Evolutionary conservation across 106 monocot genomes (phyloP), one percentile per base, ranked within the genome.

Genomic region (Allium fistulosum): DNA sequence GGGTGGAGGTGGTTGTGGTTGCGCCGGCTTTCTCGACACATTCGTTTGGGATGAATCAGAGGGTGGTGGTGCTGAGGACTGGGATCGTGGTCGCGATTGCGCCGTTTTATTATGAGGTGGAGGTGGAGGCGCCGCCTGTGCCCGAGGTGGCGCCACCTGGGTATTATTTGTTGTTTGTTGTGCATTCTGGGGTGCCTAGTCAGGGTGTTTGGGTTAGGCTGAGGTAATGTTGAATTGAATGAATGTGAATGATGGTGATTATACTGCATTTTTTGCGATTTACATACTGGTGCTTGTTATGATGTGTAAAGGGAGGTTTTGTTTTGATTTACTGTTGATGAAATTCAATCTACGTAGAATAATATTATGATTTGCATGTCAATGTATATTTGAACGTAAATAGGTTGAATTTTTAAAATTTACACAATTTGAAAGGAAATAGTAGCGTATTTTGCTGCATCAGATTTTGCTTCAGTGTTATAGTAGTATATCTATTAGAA

Each of bases 151-250:
- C 90, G 58, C 90, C 90, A 50, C 81, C 90, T 2, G 86, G 87
- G 53, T 91, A 81, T 55, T 91, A 91, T 57, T 55, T 91, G 48
- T 56, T 84, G 77, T 91, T 91, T 65, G 76, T 91, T n/a, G 83
- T 91, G 66, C 86, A 87, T 37, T 80, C 50, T 8, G 83, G 79
- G 48, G 80, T 84, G 27, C 90, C 87, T 27, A 77, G 83, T 76
- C 50, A 45, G 15, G 86, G 70, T 10, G 79, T 67, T 6, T 91
- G 90, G 90, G 69, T 90, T 10, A 64, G 64, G 8, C 45, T 64
- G 37, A 37, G 37, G 37, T 37, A 37, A 37, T 37, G 37, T 37
- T 1, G 37, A 37, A 37, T 37, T 55, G 14, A 55, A n/a, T 12
- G n/a, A 12, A 7, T 55, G n/a, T 55, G n/a, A 55, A 55, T 55